Evolutionary conservation across 2,329 filamentous ascomycete genomes (phyloP).

Genomic region (Calonectria crousiana): DNA sequence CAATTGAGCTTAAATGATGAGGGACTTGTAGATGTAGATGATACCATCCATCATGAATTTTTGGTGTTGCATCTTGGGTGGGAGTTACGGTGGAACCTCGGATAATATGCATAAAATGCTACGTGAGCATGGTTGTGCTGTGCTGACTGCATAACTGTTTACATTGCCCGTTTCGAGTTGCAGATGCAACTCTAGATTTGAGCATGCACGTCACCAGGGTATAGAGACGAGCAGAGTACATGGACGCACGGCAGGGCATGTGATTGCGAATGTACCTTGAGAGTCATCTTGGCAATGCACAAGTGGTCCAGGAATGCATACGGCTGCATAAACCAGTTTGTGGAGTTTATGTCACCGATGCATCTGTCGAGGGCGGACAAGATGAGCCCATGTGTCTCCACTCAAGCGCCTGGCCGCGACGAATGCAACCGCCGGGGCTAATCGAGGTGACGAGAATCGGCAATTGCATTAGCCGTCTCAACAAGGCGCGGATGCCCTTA

Average conservation of each 20-base stretch:
- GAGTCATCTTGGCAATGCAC: not conserved
- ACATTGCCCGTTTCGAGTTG: not conserved
- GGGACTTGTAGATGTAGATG: not conserved
- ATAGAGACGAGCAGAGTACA: not conserved
- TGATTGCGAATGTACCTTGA: not conserved
- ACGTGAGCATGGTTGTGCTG: not conserved
- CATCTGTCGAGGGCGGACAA: not conserved
- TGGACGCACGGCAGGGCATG: not conserved
- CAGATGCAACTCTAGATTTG: not conserved
- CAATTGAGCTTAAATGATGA: not conserved
- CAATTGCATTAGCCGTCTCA: constrained; percentile 40
- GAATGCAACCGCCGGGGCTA: constrained; percentile 25
- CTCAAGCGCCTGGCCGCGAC: constrained; percentile 22
- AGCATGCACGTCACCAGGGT: not conserved
- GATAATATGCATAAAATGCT: not conserved
- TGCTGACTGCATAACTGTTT: constrained; percentile 9
- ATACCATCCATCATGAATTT: not conserved
- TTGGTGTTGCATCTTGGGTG: constrained; percentile 14
- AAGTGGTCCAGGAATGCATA: not conserved
- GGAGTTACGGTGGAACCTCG: constrained; percentile 6
- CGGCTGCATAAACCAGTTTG: not conserved
- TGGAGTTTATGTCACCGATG: not conserved
- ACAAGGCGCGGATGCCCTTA: constrained; percentile 20
- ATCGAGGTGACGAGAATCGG: constrained; percentile 22
- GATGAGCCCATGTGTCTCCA: constrained; percentile 25